These are phyloP conservation scores for Rhodotorula sp. DNA, from an alignment of 1,284 basidiomycete species.

Conservation along the genomic window DNA sequence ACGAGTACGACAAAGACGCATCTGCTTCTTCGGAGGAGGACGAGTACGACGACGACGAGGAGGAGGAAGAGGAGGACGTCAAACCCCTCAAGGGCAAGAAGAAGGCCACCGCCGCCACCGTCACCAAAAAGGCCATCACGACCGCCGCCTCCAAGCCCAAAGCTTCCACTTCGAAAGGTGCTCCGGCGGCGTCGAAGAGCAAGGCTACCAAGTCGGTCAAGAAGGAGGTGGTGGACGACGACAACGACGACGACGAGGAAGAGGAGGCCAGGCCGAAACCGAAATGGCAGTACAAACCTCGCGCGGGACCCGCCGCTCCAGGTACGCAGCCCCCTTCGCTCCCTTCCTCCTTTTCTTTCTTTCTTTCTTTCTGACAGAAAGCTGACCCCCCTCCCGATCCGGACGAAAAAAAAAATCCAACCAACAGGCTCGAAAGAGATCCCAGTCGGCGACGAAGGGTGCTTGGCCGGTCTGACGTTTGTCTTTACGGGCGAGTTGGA, in stretches of 20 bases:
- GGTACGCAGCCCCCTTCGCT: slow-evolving; percentile 1
- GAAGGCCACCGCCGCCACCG: slow-evolving; percentile 6
- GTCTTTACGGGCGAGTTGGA: slow-evolving; percentile 94
- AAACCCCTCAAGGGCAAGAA: slow-evolving; percentile 35
- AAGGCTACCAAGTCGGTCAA: slow-evolving; percentile 1
- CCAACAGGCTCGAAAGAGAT: slow-evolving; percentile 71
- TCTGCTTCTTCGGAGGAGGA: slow-evolving; percentile 43
- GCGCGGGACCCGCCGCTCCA: slow-evolving; percentile 33
- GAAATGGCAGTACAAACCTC: slow-evolving; percentile 46
- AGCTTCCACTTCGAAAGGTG: slow-evolving; percentile 36
- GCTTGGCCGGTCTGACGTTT: slow-evolving; percentile 80
- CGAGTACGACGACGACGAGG: slow-evolving; percentile 18
- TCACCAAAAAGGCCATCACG: slow-evolving; percentile 17
- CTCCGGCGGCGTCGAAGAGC: background rate
- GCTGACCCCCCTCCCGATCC: no score
- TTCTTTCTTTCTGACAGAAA: no score
- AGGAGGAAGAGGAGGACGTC: slow-evolving; percentile 31
- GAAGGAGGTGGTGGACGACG: slow-evolving; percentile 18
- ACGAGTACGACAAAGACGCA: slow-evolving; percentile 1
- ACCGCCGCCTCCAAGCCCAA: slow-evolving; percentile 34
- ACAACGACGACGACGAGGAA: slow-evolving; percentile 32
- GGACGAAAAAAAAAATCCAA: no score
- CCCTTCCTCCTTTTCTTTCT: background rate
- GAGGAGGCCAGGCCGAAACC: slow-evolving; percentile 47
- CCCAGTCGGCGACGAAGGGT: slow-evolving; percentile 73